Evolutionary conservation across 2,329 filamentous ascomycete species (phyloP).

Genomic region (Talaromyces rugulosus): DNA sequence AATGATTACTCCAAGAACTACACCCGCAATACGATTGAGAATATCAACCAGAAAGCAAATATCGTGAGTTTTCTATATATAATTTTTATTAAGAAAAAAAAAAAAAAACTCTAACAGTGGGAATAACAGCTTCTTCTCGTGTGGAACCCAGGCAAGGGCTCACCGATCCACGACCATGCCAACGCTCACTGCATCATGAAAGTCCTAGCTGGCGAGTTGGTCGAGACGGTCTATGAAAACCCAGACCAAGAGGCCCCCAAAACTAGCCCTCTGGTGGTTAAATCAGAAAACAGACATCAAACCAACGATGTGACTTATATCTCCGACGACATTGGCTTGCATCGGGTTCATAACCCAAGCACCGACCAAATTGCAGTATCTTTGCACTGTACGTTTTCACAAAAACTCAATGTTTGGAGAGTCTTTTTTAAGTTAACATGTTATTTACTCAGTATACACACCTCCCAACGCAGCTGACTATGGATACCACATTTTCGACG

Average conservation of each 20-base stretch:
- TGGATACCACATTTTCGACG: conserved; percentile 79
- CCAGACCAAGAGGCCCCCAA: background rate
- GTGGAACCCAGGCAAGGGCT: conserved; percentile 80
- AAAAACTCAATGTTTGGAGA: background rate
- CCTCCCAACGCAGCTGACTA: conserved; percentile 81
- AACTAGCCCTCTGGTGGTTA: background rate
- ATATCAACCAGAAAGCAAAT: conserved; percentile 79
- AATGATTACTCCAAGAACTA: conserved; percentile 67
- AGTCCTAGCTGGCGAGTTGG: conserved; percentile 58
- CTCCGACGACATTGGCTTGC: conserved; percentile 78
- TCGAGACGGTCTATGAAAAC: conserved; percentile 61
- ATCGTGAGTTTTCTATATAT: background rate
- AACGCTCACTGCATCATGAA: conserved; percentile 93
- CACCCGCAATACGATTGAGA: conserved; percentile 84
- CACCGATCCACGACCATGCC: conserved; percentile 82
- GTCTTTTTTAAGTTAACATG: background rate
- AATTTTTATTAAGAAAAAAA: too few relatives aligned
- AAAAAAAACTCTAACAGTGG: background rate
- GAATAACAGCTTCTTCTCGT: conserved; percentile 69
- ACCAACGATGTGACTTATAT: conserved; percentile 75
- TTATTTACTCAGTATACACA: conserved; percentile 60
- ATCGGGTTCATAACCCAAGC: conserved; percentile 74
- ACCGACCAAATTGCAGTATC: conserved; percentile 72
- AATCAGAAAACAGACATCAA: conserved; percentile 24
- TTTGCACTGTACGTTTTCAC: conserved; percentile 60